Percentiles rank a stretch among this genome's conserved stretches.
Conservation (phyloP, 2,329 filamentous ascomycete genomes). For the Penicillium sp. region DNA sequence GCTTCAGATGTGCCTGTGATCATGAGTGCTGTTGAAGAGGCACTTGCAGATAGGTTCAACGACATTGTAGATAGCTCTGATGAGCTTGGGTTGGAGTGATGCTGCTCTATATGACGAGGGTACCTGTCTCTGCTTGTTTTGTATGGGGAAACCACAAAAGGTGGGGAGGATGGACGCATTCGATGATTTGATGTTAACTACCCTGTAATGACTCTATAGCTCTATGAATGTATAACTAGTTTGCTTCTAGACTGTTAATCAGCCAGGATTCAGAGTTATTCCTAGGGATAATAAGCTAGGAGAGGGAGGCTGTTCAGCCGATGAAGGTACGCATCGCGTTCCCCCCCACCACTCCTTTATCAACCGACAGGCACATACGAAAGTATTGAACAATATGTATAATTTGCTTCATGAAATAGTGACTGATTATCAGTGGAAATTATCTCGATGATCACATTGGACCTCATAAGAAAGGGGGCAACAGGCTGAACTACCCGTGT, state of each 20-base stretch:
- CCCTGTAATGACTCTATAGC: neutral
- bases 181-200: neutral
- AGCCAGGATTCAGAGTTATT: too few species aligned
- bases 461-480: neutral
- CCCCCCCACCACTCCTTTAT: too few species aligned
- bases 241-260: neutral
- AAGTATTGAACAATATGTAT: too few species aligned
- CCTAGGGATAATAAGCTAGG: too few species aligned
- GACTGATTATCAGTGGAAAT: too few species aligned
- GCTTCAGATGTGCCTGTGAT: constrained; percentile 19
- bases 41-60: constrained; percentile 18
- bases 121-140: neutral
- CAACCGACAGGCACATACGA: too few species aligned
- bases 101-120: neutral
- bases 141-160: neutral
- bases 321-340: too few species aligned
- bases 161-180: neutral
- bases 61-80: constrained; percentile 29
- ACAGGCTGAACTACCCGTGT: neutral
- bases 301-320: too few species aligned
- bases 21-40: constrained; percentile 16
- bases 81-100: constrained; percentile 23
- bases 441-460: neutral
- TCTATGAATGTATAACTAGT: neutral
- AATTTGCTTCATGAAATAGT: too few species aligned